A percentile compares a stretch with the other conserved stretches of the same genome.
Conservation (phyloP, 805 yeast species). For the Myxozyma nipponensis region DNA sequence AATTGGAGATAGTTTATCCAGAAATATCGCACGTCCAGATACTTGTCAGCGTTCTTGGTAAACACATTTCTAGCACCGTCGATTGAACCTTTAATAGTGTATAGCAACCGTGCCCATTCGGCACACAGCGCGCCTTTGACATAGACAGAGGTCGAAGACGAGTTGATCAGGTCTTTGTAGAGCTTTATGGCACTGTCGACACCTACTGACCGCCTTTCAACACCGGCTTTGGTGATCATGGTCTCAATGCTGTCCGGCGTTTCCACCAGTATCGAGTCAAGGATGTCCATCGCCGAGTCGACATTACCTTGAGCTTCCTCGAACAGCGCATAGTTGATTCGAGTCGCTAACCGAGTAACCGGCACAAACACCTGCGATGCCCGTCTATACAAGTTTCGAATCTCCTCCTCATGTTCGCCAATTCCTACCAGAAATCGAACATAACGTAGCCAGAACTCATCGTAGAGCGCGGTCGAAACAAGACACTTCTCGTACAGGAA, state of each 20-base stretch:
- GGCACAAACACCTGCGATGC: slow-evolving; percentile 43
- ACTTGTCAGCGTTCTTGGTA: slow-evolving; percentile 22
- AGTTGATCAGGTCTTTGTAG: slow-evolving; percentile 18
- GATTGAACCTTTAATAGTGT: slow-evolving; percentile 26
- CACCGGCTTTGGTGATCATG: slow-evolving; percentile 29
- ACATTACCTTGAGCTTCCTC: slow-evolving; percentile 32
- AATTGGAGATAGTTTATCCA: slow-evolving; percentile 36
- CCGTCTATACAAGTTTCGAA: slow-evolving; percentile 48
- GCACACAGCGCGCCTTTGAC: slow-evolving; percentile 27
- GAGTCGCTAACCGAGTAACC: slow-evolving; percentile 29
- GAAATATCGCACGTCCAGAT: slow-evolving; percentile 30
- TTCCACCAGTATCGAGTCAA: slow-evolving; percentile 29
- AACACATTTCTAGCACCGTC: slow-evolving; percentile 32
- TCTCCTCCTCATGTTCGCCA: slow-evolving; percentile 33
- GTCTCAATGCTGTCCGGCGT: slow-evolving; percentile 35
- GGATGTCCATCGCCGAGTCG: slow-evolving; percentile 33
- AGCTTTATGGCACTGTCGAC: slow-evolving; percentile 22
- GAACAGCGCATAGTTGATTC: slow-evolving; percentile 36
- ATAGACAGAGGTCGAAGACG: slow-evolving; percentile 11
- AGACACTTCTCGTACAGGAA: slow-evolving; percentile 69
- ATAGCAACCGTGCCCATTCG: slow-evolving; percentile 29
- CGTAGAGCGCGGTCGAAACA: slow-evolving; percentile 55
- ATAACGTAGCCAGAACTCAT: slow-evolving; percentile 67
- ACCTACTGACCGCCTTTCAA: slow-evolving; percentile 30
- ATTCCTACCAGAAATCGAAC: slow-evolving; percentile 47